Base-by-base conservation (phyloP, 129 eudicot genomes). In the Logfia minima region DNA sequence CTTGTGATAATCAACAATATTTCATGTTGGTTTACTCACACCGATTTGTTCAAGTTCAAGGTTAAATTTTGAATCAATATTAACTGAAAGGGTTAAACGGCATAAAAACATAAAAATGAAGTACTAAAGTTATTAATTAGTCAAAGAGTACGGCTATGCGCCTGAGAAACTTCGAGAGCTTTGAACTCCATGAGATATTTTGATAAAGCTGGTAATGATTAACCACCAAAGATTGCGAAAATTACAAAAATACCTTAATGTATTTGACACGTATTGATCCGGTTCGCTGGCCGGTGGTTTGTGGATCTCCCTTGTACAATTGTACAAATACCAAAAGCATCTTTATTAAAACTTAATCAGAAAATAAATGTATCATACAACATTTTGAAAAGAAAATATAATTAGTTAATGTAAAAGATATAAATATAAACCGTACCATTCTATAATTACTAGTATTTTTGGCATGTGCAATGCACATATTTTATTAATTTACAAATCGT, bases 121-220 rank as follows among this genome's bases (percentile, higher is more conserved):
- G 67, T 13, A 14, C 67, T 61, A 24, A 61, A 26, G 2, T 1
- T 61, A 24, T 29, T 14, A 61, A 24, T 9, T 11, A 24, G 67
- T 61, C 35, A 61, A 61, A 24, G 31, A 22, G 67, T 61, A 61
- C 31, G 67, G 67, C 67, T 61, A 26, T 3, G 31, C 35, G n/a
- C 66, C 34, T 10, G 34, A 61, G 66, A 61, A 61, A 24, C 28
- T 61, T 61, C 66, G 34, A 61, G 66, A 61, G 66, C 66, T 60
- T 61, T 10, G 66, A 61, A 61, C 2, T n/a, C 31, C 66, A 61
- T 23, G 31, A 61, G 66, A 61, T 61, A 61, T 61, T 61, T 61
- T 61, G 10, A 29, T 23, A 10, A 18, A 23, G 6, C 16, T 10
- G 2, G 28, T 61, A 22, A 23, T 61, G 31, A 23, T 8, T 21